These are phyloP conservation scores for Paecilomyces formosus DNA, from an alignment of 2,329 filamentous ascomycete species.

Conservation along the genomic window DNA sequence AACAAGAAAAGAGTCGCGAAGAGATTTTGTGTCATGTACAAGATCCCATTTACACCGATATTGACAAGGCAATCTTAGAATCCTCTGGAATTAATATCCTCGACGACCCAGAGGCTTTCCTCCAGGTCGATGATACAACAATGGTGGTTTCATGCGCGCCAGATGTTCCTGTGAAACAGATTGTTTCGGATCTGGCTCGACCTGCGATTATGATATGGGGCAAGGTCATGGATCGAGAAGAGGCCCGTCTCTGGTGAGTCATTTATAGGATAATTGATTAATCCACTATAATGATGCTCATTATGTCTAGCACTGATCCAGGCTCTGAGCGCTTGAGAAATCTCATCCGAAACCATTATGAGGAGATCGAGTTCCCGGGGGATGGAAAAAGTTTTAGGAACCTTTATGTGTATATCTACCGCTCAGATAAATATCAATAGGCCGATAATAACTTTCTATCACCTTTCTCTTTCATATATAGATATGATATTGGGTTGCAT, in stretches of 20 bases:
- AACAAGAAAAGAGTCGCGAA: not conserved
- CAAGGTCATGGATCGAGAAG: not conserved
- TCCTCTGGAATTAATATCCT: constrained; percentile 11
- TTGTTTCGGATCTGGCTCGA: constrained; percentile 29
- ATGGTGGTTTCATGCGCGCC: constrained; percentile 25
- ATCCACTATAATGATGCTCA: not conserved
- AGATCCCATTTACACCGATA: constrained; percentile 11
- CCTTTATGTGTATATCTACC: constrained; percentile 38
- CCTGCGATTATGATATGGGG: constrained; percentile 19
- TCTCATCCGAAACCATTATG: not conserved
- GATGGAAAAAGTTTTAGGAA: not conserved
- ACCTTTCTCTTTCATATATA: not conserved
- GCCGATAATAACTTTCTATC: not conserved
- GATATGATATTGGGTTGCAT: not conserved
- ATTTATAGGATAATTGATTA: not conserved
- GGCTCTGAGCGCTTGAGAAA: constrained; percentile 1
- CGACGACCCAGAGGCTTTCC: constrained; percentile 23
- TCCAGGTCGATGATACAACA: constrained; percentile 26
- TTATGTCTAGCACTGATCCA: constrained; percentile 1
- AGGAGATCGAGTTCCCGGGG: constrained; percentile 3
- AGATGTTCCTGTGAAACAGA: constrained; percentile 27
- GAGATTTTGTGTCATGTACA: constrained; percentile 14
- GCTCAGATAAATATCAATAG: constrained; percentile 43
- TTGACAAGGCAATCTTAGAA: constrained; percentile 9
- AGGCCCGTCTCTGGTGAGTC: not conserved